Base-by-base conservation (phyloP, 495 filamentous ascomycete genomes). In the Recurvomyces mirabilis region DNA sequence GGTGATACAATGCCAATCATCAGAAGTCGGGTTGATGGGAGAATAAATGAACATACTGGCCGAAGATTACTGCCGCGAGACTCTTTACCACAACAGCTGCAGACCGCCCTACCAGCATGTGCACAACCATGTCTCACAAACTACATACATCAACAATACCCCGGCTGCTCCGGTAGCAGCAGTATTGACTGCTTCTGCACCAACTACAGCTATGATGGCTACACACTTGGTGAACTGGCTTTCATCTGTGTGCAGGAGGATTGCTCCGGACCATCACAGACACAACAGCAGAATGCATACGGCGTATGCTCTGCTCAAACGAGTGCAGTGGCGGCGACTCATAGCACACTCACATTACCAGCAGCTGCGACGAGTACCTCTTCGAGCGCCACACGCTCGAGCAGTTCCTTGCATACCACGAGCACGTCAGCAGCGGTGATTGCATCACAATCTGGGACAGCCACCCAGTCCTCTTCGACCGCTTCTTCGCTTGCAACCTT, bases 201-300 rank as follows among this genome's bases (percentile, higher is more conserved):
- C 22, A 17, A 34, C 9, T 56, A 56, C 35, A 53, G 46, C 38
- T 31, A 26, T 10, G 23, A 42, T 14, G 54, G 54, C 31, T 53
- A 44, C 46, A 53, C 49, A 9, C 38, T 56, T 12, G 54, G 54
- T 5, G 54, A 56, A 31, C 49, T 49, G 3, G 54, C 46, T 5
- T 44, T 46, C 36, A 36, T 49, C 18, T 56, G 54, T 24, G 34
- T 56, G 18, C 26, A 51, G 18, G 20, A 41, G 19, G 42, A 49
- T 2, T 56, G 54, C 33, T 13, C 39, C 26, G n/a, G 22, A 13
- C n/a, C 36, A 13, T 15, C 34, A 1, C 19, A 21, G n/a, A 11
- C 7, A 1, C 33, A 31, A 14, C 30, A 38, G 14, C 17, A 43
- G 14, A 28, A 19, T n/a, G 29, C 43, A 17, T 56, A 56, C 37